Evolutionary conservation across 352 stramenopile genomes (phyloP), one percentile per base, ranked within the genome.

Genomic region (Salisapilia sapeloensis): DNA sequence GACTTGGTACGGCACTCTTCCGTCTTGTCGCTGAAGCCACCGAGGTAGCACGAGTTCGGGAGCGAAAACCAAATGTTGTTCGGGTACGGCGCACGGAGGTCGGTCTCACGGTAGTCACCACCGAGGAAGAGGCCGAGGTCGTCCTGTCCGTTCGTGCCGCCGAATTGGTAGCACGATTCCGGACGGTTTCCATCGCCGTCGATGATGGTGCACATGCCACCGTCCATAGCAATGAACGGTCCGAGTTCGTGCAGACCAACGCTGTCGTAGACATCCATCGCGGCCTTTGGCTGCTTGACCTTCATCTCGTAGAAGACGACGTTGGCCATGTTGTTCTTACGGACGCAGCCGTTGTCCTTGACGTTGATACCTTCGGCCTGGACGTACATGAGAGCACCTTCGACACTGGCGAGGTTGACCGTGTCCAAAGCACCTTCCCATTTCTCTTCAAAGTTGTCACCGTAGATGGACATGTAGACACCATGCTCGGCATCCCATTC

Each of bases 1-100:
- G 63, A 52, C 12, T 56, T 29, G 1, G 22, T 28, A 12, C 63
- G 57, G 38, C 54, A 79, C 10, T 33, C 31, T 1, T 34, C 39
- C 0, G 53, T 76, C 47, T 78, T 84, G 19, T 44, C 33, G 9
- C 13, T 30, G 58, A 53, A 80, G 9, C 35, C 34, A 23, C 46
- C 32, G 23, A 50, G 42, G 6, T 58, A 61, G 24, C 66, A 87
- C 16, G 45, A 76, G 38, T 82, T 84, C 2, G 70, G 70, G 52
- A 76, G 86, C 8, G 74, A 90, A 43, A 72, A 84, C 74, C 70
- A 86, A 44, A 67, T 74, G 35, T 71, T 80, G 50, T 72, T 46
- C 8, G 57, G 63, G 53, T 91, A 87, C 24, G 67, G 74, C 7
- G 74, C 74, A 5, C 62, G 44, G 6, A 30, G 19, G 4, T 86